Evolutionary conservation across 768 basidiomycete species (phyloP), one percentile per base, ranked within the genome.

Genomic region (Lentinus tigrinus): DNA sequence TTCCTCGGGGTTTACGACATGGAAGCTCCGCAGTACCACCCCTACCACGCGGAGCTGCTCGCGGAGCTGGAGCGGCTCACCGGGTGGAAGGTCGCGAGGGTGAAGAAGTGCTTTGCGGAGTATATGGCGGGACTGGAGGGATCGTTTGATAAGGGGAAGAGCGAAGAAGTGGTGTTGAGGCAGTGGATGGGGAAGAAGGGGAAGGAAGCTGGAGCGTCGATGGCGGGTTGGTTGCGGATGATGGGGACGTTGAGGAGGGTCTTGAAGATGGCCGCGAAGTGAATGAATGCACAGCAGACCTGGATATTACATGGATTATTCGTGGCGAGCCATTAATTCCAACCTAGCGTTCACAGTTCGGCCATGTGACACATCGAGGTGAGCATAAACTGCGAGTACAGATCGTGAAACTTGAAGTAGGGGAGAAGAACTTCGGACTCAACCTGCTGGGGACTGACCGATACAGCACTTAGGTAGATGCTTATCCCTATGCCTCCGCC

Each of bases 1-100:
- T 85, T 91, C 61, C 66, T 87, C n/a, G 89, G 88, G 2, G 72
- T 88, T 34, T 72, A 73, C 56, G 42, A 58, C 23, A 47, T 46
- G 24, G 53, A 54, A 44, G 63, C 10, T 52, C 59, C 34, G 64
- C 64, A 24, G 55, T n/a, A n/a, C n/a, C n/a, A 43, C 54, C 61
- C 52, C 47, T 14, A 28, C 38, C 46, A 56, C 21, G 27, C 46
- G 42, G 46, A 39, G 42, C 51, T 67, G n/a, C 21, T 61, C 54
- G 37, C 55, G 63, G 72, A 75, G 56, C 63, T 82, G 14, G 65
- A 69, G 10, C 64, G 65, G 26, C 48, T 76, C n/a, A 79, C 75
- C 26, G 78, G 78, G 0, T 54, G 84, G 39, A 78, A 79, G 63
- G 67, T 71, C 23, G 49, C 61, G 10, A 79, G 78, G 1, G 75